A percentile compares a stretch with the other conserved stretches of the same genome.
Conservation (phyloP, 495 filamentous ascomycete species). For the Penicillium longicatenatum region DNA sequence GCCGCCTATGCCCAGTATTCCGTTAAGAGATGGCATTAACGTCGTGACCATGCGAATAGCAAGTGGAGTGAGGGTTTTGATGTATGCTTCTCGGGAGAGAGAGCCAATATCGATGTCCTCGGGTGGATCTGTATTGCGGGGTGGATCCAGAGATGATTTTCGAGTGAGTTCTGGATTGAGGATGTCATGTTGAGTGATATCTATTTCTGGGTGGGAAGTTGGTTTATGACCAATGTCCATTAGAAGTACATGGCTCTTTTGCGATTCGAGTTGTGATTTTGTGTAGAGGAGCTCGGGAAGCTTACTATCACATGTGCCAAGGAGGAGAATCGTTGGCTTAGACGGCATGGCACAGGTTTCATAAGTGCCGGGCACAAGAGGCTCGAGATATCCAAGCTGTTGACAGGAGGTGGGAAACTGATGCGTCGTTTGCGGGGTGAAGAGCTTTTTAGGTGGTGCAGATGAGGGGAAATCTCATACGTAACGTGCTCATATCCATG, state of each 20-base stretch:
- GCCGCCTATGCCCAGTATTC: conserved; percentile 57
- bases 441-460: background rate
- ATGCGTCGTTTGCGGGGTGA: background rate
- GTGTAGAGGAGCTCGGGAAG: conserved; percentile 61
- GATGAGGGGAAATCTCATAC: background rate
- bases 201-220: conserved; percentile 46
- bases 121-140: background rate
- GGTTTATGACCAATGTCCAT: conserved; percentile 58
- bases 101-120: conserved; percentile 6
- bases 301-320: conserved; percentile 74
- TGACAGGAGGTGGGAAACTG: too few relatives aligned
- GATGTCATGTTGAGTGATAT: conserved; percentile 45
- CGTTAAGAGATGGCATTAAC: conserved; percentile 50
- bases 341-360: conserved; percentile 10
- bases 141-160: background rate
- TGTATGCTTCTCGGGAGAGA: conserved; percentile 51
- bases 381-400: too few relatives aligned
- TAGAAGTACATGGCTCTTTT: conserved; percentile 41
- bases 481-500: background rate
- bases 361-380: too few relatives aligned
- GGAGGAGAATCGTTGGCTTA: conserved; percentile 52
- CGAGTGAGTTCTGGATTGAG: conserved; percentile 9
- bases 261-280: conserved; percentile 45
- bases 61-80: conserved; percentile 49
- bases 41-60: conserved; percentile 35